Base-by-base conservation (phyloP, 2,329 filamentous ascomycete genomes). In the Calonectria montana region DNA sequence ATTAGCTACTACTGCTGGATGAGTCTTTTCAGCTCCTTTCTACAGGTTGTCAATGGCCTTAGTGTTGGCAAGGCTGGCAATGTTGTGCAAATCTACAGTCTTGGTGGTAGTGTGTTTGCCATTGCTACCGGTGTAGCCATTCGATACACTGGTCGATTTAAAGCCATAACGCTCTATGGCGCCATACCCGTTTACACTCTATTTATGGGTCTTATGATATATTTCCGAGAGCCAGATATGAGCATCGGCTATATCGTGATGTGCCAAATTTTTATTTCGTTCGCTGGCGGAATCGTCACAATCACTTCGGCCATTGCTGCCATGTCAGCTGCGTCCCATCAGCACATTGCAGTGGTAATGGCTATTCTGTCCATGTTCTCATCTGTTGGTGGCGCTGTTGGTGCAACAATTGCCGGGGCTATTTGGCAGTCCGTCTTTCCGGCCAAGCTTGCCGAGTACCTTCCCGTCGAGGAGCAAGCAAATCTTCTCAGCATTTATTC, bases 371-470 rank as follows among this genome's bases (percentile, higher is more conserved):
- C 87, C 23, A 87, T 92, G 27, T 88, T 89, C 39, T 86, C 89
- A 57, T 87, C 87, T 63, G 85, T 92, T 69, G 91, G 90, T 45
- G 88, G 88, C 23, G 89, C 89, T 4, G 84, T 91, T 15, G 90
- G 90, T 3, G 84, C 85, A 2, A 88, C 90, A 2, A 86, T 92
- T 65, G 88, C 91, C 1, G 88, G 87, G 0, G 89, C 90, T 1
- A 88, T 93, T 69, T 93, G 91, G 91, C 89, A 88, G 1, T 85
- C 86, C 71, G 84, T 88, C 9, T 88, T 93, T 74, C 88, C 88
- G 0, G 78, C 80, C 23, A 88, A 86, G 39, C 84, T 92, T 7
- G 78, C 79, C 31, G 73, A 81, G 43, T 88, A 90, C 73, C 84
- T 92, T 0, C 90, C 90, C n/a, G 75, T 83, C 4, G 77, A 76